Evolutionary conservation across 1,284 basidiomycete species (phyloP).

Genomic region (Ganoderma lingzhi): DNA sequence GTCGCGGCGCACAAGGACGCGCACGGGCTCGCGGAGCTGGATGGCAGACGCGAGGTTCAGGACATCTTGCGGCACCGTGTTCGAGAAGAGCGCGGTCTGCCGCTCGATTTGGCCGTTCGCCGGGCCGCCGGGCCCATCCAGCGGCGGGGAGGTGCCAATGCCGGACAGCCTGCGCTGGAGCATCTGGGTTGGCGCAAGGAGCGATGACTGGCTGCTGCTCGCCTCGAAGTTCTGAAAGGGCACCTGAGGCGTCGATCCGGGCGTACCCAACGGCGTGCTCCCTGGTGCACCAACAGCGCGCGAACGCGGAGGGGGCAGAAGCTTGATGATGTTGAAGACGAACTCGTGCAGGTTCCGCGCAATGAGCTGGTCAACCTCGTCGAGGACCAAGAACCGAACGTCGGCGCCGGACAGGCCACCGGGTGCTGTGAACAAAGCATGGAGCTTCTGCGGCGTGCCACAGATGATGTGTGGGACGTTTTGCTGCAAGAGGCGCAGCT

Average conservation of each 20-base stretch:
- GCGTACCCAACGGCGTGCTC: constrained; percentile 47
- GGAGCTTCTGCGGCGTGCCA: constrained; percentile 95
- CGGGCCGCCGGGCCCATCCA: constrained; percentile 22
- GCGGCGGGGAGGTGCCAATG: constrained; percentile 46
- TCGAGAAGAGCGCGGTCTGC: constrained; percentile 96
- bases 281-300: constrained; percentile 55
- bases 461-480: constrained; percentile 95
- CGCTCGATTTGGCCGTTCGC: constrained; percentile 65
- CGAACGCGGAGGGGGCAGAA: constrained; percentile 86
- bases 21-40: constrained; percentile 92
- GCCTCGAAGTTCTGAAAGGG: constrained; percentile 64
- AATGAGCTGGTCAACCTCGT: constrained; percentile 98
- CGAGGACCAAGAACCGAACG: constrained; percentile 91
- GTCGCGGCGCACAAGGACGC: constrained; percentile 96
- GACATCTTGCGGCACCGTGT: constrained; percentile 94
- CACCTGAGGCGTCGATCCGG: constrained; percentile 46
- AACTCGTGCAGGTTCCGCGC: constrained; percentile 96
- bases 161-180: constrained; percentile 67
- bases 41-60: constrained; percentile 89
- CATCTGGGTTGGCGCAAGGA: constrained; percentile 59
- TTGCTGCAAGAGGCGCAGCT: constrained; percentile 86
- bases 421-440: constrained; percentile 89
- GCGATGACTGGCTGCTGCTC: constrained; percentile 45
- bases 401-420: constrained; percentile 81
- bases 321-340: constrained; percentile 91